Base-by-base conservation (phyloP, 495 filamentous ascomycete genomes). In the Clohesyomyces aquaticus region DNA sequence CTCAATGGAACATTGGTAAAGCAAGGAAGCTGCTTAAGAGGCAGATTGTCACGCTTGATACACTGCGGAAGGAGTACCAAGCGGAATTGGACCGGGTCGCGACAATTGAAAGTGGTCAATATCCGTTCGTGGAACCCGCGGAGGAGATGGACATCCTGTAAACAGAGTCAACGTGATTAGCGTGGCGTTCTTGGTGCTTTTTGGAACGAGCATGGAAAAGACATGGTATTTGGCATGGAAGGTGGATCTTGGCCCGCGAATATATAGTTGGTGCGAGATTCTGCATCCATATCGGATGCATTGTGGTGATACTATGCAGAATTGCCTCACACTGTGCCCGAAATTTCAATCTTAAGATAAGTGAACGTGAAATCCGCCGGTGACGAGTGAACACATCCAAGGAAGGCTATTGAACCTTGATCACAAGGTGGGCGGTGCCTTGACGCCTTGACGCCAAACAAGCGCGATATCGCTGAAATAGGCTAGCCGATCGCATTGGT, bases 61-160 rank as follows among this genome's bases (percentile, higher is more conserved):
- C 96, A 73, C 77, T 98, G 22, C 82, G 90, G 65, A 88, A 86
- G 70, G 88, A 89, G 72, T 98, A 94, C 76, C 89, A 94, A 73
- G 81, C 79, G 18, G 92, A 97, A 75, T 77, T 97, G 68, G 95
- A 98, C 74, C 81, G 90, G 49, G 85, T 83, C 38, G 84, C 79
- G 54, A 76, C 82, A 25, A 81, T 88, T 63, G 82, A 86, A 70
- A 76, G 78, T 23, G 86, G 86, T 9, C 77, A 84, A 64, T 89
- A 81, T 79, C 81, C 85, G 56, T 84, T 88, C 71, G 80, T 79
- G 18, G 72, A n/a, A n/a, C n/a, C n/a, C n/a, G 77, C 56, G 70
- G 77, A 22, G 74, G 69, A 71, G 55, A 72, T 70, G 72, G 73
- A 71, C 41, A 47, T 70, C 35, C 47, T 70, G 47, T 70, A 56